Percentiles rank a stretch among this genome's conserved stretches.
phyloP scores from a whole-genome alignment of 2,329 filamentous ascomycete species.

The Hypoxylon sp. region DNA sequence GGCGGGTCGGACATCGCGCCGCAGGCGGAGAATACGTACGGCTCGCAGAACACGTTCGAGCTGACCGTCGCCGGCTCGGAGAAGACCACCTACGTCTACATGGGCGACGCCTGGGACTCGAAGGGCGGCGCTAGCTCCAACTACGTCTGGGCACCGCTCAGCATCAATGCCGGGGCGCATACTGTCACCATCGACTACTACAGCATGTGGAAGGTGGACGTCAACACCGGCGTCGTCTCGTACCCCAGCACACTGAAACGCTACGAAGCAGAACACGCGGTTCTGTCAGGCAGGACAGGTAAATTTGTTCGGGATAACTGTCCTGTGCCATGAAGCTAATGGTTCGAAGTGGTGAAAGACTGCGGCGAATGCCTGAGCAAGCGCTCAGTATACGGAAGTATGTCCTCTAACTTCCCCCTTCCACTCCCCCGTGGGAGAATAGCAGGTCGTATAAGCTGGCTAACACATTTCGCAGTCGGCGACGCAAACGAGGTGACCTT shows the following conservation, averaged over 20 bases:
- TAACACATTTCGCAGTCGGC: constrained; percentile 30
- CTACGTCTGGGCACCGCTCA: constrained; percentile 52
- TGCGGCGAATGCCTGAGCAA: constrained; percentile 32
- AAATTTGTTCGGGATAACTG: constrained; percentile 5
- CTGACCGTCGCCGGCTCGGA: constrained; percentile 46
- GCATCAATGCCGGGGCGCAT: constrained; percentile 44
- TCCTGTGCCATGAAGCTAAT: constrained; percentile 6
- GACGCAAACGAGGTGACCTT: constrained; percentile 44
- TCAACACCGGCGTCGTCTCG: constrained; percentile 48
- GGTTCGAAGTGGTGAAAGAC: constrained; percentile 23
- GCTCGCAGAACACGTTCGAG: constrained; percentile 49
- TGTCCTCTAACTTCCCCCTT: background rate
- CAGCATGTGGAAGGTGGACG: constrained; percentile 51
- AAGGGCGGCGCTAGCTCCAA: constrained; percentile 47
- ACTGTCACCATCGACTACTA: constrained; percentile 49
- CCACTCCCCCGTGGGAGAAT: background rate
- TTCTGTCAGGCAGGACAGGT: constrained; percentile 42
- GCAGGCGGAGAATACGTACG: constrained; percentile 47
- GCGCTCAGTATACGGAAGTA: constrained; percentile 33
- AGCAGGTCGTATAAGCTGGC: background rate
- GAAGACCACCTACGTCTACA: constrained; percentile 48
- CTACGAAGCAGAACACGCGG: constrained; percentile 47
- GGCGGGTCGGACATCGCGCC: constrained; percentile 49
- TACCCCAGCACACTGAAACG: constrained; percentile 45
- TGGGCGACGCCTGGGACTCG: constrained; percentile 50